Evolutionary conservation across 164 flowering plant species (phyloP), one percentile per base, ranked within the genome.

Genomic region (Vitis rotundifolia): DNA sequence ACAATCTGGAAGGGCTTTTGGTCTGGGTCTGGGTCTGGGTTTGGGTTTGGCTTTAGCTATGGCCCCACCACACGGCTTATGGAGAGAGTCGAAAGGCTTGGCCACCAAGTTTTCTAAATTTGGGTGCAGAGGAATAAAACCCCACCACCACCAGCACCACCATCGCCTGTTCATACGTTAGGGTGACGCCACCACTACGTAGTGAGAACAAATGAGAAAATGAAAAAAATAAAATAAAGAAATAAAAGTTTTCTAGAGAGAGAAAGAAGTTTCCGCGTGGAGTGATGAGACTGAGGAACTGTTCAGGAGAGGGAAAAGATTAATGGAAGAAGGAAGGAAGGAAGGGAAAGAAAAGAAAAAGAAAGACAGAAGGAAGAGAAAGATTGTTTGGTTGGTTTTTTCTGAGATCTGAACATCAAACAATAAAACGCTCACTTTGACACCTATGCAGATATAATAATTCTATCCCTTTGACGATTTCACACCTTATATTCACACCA

Each of bases 101-200:
- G 0, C n/a, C 11, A 49, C 51, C 64, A 76, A 76, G 81, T 72
- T 50, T 51, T 9, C 26, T 66, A 18, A 0, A 52, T 16, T 61
- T 26, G 79, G 77, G 26, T 26, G 70, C 61, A 70, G 72, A 68
- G 61, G 68, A 76, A 76, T 70, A 64, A 70, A 52, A 56, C 15
- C 68, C 57, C 48, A 13, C 49, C 56, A 57, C 54, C 67, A n/a
- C 71, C 59, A 8, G 3, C 15, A 9, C 51, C 49, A 15, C 49
- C 13, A 26, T 29, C 26, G 7, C 22, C 4, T 2, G 5, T 16
- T 51, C n/a, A 3, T 29, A 31, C 85, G 82, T 81, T 47, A 75
- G 77, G 79, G 49, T 85, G 88, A 83, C 87, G 83, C 19, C 70
- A 68, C 22, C n/a, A 4, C 11, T 50, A 70, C 88, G 85, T 74